phyloP scores from a whole-genome alignment of 2,329 filamentous ascomycete genomes.

The Microdochium trichocladiopsis region DNA sequence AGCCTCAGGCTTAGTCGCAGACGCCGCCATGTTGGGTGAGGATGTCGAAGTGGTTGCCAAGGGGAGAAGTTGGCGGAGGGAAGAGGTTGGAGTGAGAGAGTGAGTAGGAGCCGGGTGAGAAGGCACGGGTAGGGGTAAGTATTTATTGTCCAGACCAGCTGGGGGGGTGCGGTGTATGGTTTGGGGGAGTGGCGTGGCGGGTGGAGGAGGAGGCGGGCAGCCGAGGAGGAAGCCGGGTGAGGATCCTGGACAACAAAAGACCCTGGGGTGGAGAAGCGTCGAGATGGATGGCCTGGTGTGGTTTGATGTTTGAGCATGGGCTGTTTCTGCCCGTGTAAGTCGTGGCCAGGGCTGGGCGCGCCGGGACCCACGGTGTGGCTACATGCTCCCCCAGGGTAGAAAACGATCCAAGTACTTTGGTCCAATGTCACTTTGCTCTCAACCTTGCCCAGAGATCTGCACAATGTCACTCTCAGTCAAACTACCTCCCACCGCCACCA shows the following conservation, averaged over 20 bases:
- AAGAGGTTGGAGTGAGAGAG: neutral
- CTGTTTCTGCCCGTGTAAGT: neutral
- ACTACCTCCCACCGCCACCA: too few relatives aligned
- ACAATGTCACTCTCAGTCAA: too few relatives aligned
- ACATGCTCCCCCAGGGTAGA: too few relatives aligned
- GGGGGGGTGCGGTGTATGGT: neutral
- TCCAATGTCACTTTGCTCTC: too few relatives aligned
- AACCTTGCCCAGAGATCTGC: too few relatives aligned
- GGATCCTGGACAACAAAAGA: neutral
- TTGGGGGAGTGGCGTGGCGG: neutral
- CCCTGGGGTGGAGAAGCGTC: neutral
- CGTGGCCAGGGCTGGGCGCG: neutral
- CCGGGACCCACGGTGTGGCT: too few relatives aligned
- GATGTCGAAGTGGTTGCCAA: neutral
- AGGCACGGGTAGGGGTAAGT: neutral
- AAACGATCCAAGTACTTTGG: too few relatives aligned
- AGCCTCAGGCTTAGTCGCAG: neutral
- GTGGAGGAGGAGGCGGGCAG: neutral
- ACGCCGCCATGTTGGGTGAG: neutral
- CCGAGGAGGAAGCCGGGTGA: neutral
- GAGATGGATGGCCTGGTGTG: neutral
- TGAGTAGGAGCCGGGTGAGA: neutral
- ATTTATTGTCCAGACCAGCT: neutral
- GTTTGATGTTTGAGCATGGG: neutral
- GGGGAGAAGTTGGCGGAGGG: neutral